These are phyloP conservation scores for Pyracantha coccinea DNA, from an alignment of 331 rosid genomes.

Conservation along the genomic window DNA sequence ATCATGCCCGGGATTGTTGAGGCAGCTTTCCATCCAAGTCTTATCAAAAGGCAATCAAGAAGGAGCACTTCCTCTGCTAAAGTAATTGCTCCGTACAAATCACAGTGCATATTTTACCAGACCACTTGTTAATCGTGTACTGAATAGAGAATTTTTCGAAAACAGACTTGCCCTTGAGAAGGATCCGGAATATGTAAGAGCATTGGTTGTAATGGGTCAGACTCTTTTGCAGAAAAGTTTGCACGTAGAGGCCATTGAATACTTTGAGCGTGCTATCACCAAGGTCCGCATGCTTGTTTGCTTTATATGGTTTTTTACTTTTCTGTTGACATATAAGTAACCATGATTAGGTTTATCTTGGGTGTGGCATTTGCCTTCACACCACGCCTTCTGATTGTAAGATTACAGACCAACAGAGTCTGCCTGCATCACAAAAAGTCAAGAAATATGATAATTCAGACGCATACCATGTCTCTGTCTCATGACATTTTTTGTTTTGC, in stretches of 20 bases:
- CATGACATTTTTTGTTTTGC: background rate
- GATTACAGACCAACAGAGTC: background rate
- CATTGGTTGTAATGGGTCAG: conserved; percentile 77
- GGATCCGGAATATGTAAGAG: conserved; percentile 74
- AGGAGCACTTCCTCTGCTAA: conserved; percentile 57
- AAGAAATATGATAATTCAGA: background rate
- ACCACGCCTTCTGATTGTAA: background rate
- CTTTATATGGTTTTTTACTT: conserved; percentile 6
- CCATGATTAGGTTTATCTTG: background rate
- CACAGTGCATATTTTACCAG: background rate
- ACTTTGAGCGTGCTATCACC: conserved; percentile 64
- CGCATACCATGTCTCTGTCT: background rate
- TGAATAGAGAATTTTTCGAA: background rate
- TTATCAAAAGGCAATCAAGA: conserved; percentile 45
- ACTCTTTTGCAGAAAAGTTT: conserved; percentile 53
- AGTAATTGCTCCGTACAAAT: conserved; percentile 36
- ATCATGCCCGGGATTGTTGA: conserved; percentile 22
- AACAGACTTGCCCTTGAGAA: conserved; percentile 72
- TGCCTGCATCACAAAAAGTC: background rate
- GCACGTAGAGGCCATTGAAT: conserved; percentile 48
- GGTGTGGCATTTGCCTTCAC: background rate
- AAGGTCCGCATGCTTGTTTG: conserved; percentile 35
- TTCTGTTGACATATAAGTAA: background rate
- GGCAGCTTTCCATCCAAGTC: conserved; percentile 68
- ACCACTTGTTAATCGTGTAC: background rate